A percentile compares a stretch with the other conserved stretches of the same genome.
These are phyloP conservation scores for Silene vulgaris DNA, from an alignment of 179 eudicot species.

Conservation along the genomic window DNA sequence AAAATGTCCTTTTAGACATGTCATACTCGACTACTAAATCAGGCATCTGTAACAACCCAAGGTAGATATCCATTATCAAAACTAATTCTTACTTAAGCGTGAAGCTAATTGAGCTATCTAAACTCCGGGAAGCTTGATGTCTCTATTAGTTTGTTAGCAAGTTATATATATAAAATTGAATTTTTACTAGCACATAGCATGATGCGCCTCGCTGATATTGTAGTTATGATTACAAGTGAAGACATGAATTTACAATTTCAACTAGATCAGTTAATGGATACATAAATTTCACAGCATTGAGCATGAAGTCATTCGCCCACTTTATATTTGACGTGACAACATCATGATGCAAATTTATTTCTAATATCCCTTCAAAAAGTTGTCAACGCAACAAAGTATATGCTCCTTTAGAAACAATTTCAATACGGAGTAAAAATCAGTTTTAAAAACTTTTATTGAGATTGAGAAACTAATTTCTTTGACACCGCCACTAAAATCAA, in stretches of 20 bases:
- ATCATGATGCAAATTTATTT: not conserved
- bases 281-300: too few species aligned
- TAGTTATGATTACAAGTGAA: not conserved
- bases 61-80: conserved; percentile 11
- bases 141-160: too few species aligned
- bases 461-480: not conserved
- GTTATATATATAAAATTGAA: too few species aligned
- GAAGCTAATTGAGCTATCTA: too few species aligned
- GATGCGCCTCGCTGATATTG: not conserved
- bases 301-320: too few species aligned
- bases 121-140: too few species aligned
- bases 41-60: conserved; percentile 54
- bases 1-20: conserved; percentile 52
- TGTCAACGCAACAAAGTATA: not conserved
- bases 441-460: not conserved
- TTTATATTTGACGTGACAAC: not conserved
- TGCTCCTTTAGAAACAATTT: not conserved
- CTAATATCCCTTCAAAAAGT: not conserved
- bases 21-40: conserved; percentile 79
- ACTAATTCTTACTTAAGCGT: too few species aligned
- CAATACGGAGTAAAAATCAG: conserved; percentile 9
- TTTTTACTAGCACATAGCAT: too few species aligned
- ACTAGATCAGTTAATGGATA: not conserved
- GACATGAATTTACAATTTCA: not conserved
- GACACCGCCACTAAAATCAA: not conserved